A percentile compares a stretch with the other conserved stretches of the same genome.
phyloP scores from a whole-genome alignment of 2,329 filamentous ascomycete species.

The Akanthomyces dipterigenus region DNA sequence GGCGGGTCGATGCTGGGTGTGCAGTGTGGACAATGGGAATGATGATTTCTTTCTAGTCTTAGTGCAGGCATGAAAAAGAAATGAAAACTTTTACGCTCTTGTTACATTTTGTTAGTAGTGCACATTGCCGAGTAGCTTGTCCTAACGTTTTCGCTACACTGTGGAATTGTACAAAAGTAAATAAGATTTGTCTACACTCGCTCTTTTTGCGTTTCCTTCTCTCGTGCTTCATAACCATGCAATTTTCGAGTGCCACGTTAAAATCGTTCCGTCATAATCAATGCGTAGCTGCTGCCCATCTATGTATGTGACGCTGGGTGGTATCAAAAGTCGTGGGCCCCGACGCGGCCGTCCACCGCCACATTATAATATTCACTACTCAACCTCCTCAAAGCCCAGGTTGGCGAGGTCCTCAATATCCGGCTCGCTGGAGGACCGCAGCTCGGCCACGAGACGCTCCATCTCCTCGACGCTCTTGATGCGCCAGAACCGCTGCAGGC shows the following conservation, averaged over 20 bases:
- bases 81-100: background rate
- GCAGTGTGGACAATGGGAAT: slow-evolving; percentile 21
- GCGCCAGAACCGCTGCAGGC: slow-evolving; percentile 68
- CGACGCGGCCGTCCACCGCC: background rate
- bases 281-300: background rate
- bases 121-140: background rate
- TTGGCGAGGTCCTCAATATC: slow-evolving; percentile 21
- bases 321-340: background rate
- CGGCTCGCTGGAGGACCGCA: slow-evolving; percentile 16
- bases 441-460: slow-evolving; percentile 50
- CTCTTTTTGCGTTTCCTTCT: background rate
- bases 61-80: slow-evolving; percentile 9
- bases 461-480: slow-evolving; percentile 62
- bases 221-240: background rate
- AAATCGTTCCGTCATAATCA: background rate
- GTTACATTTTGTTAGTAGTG: background rate
- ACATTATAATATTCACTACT: slow-evolving; percentile 10
- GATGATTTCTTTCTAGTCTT: slow-evolving; percentile 9
- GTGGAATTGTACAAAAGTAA: background rate
- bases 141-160: background rate
- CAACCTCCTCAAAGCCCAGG: slow-evolving; percentile 24
- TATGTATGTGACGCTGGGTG: background rate
- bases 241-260: background rate
- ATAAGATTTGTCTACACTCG: background rate
- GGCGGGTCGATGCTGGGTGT: slow-evolving; percentile 29